These are phyloP conservation scores for Xerocomellus intermedius DNA, from an alignment of 768 basidiomycete species.

Conservation along the genomic window DNA sequence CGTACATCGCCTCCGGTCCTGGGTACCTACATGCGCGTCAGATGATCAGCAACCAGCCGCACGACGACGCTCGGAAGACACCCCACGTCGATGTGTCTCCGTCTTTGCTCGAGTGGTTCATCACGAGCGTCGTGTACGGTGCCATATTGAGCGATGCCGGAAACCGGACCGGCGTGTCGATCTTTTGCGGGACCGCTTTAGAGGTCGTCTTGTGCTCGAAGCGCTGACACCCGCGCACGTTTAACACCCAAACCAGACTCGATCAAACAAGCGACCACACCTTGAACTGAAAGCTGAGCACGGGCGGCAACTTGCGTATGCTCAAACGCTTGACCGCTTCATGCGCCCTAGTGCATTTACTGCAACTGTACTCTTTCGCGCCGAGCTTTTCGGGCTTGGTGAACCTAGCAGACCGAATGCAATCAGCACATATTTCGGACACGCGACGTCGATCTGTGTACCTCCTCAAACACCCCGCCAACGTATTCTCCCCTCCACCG, in stretches of 20 bases:
- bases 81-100: constrained; percentile 29
- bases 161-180: constrained; percentile 80
- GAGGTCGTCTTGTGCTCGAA: constrained; percentile 85
- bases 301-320: constrained; percentile 82
- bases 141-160: constrained; percentile 86
- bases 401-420: constrained; percentile 47
- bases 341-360: constrained; percentile 74
- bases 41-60: neutral
- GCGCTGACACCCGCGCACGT: constrained; percentile 47
- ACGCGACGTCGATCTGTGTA: constrained; percentile 26
- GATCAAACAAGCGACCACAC: constrained; percentile 26
- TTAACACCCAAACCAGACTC: neutral
- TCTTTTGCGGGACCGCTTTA: constrained; percentile 75
- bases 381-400: constrained; percentile 85
- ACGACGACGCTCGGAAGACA: neutral
- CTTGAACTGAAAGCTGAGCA: constrained; percentile 94
- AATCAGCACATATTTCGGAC: neutral
- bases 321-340: constrained; percentile 84
- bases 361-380: constrained; percentile 80
- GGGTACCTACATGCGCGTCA: constrained; percentile 35
- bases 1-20: constrained; percentile 69
- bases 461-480: constrained; percentile 76
- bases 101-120: constrained; percentile 52
- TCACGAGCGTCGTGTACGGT: constrained; percentile 69
- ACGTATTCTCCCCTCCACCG: constrained; percentile 56